Evolutionary conservation across 306 rosid species (phyloP).

Genomic region (Dryas octopetala): DNA sequence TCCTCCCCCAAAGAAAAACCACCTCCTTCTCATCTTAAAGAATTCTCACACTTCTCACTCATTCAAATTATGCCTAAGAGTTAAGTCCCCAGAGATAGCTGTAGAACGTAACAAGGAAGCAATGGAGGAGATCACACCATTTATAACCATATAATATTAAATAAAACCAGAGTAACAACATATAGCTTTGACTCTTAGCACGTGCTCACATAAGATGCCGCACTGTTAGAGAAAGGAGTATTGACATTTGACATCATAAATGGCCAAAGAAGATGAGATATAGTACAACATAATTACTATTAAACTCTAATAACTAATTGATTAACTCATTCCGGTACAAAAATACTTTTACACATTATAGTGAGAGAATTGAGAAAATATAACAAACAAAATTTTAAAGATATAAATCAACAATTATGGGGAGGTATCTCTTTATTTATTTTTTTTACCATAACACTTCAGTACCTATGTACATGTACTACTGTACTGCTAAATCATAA

Average conservation of each 20-base stretch:
- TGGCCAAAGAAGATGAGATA: too few relatives aligned
- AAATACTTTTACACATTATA: not conserved
- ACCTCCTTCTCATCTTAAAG: not conserved
- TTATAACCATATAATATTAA: too few relatives aligned
- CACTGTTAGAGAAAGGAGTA: too few relatives aligned
- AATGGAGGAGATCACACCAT: too few relatives aligned
- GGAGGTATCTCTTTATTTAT: not conserved
- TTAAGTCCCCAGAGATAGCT: too few relatives aligned
- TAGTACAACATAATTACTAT: too few relatives aligned
- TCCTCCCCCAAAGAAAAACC: not conserved
- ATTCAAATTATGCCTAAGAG: too few relatives aligned
- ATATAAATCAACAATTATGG: not conserved
- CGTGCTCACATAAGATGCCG: too few relatives aligned
- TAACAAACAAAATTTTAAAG: not conserved
- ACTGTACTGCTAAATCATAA: constrained; percentile 16
- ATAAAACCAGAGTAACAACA: too few relatives aligned
- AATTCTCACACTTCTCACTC: not conserved
- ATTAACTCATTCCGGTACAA: not conserved
- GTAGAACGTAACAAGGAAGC: too few relatives aligned
- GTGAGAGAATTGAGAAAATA: not conserved
- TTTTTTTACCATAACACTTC: not conserved
- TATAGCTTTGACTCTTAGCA: too few relatives aligned
- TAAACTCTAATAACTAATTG: not conserved
- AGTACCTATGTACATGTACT: not conserved
- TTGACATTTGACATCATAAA: too few relatives aligned